phyloP scores from a whole-genome alignment of 345 rosid species.

The Hibiscus mutabilis region DNA sequence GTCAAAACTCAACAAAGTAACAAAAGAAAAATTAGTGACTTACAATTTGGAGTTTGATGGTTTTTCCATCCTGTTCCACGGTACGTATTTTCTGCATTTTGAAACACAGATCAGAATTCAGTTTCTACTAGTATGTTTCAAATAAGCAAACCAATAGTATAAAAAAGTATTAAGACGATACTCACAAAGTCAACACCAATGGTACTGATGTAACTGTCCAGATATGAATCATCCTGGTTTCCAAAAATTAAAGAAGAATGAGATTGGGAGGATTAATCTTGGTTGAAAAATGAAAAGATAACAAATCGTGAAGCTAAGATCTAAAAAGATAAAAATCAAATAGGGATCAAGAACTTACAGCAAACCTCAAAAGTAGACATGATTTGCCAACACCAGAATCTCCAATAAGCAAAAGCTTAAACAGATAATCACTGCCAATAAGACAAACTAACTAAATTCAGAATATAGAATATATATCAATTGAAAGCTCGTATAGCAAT shows the following conservation, averaged over 20 bases:
- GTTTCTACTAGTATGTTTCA: not conserved
- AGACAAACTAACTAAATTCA: constrained; percentile 5
- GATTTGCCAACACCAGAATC: constrained; percentile 58
- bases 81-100: constrained; percentile 46
- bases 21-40: constrained; percentile 6
- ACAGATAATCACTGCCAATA: constrained; percentile 47
- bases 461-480: not conserved
- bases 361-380: constrained; percentile 48
- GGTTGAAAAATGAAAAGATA: not conserved
- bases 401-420: constrained; percentile 52
- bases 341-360: constrained; percentile 31
- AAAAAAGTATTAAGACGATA: not conserved
- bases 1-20: not conserved
- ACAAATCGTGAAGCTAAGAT: not conserved
- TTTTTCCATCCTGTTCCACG: constrained; percentile 52
- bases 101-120: not conserved
- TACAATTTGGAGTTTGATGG: constrained; percentile 43
- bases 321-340: not conserved
- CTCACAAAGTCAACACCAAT: constrained; percentile 75
- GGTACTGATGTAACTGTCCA: constrained; percentile 73
- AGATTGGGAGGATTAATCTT: not conserved
- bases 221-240: constrained; percentile 59
- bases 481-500: not conserved
- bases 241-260: constrained; percentile 1
- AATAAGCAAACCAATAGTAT: not conserved